Evolutionary conservation across 2,329 filamentous ascomycete genomes (phyloP).

Genomic region (Claviceps africana): DNA sequence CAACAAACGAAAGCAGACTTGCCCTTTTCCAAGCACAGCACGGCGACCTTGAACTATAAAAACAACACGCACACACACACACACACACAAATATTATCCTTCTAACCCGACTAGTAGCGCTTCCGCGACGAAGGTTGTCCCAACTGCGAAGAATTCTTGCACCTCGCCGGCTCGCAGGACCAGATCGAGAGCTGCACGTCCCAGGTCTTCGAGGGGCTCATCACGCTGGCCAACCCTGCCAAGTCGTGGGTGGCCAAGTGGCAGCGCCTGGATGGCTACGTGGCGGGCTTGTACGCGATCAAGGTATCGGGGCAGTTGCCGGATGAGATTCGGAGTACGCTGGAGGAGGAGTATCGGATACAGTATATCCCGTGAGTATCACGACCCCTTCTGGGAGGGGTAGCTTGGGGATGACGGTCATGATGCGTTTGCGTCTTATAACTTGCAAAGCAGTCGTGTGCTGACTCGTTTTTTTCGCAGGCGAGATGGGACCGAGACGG

Average conservation of each 20-base stretch:
- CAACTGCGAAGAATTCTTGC: conserved; percentile 89
- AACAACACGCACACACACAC: too few species aligned
- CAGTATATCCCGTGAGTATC: conserved; percentile 52
- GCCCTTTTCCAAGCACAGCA: too few species aligned
- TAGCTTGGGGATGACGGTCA: too few species aligned
- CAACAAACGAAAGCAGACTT: too few species aligned
- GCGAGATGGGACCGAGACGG: conserved; percentile 41
- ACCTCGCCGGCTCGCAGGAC: conserved; percentile 65
- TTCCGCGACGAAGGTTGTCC: conserved; percentile 84
- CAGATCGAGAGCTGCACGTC: conserved; percentile 86
- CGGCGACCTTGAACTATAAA: too few species aligned
- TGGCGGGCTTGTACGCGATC: conserved; percentile 80
- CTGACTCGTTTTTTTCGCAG: conserved; percentile 20
- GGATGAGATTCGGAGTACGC: conserved; percentile 45
- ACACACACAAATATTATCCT: too few species aligned
- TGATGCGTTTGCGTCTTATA: too few species aligned
- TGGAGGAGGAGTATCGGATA: conserved; percentile 50
- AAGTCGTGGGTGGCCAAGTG: conserved; percentile 93
- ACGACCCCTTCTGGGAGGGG: conserved; percentile 12
- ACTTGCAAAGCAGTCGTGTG: neutral
- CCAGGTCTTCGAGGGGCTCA: conserved; percentile 86
- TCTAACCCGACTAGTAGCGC: conserved; percentile 37
- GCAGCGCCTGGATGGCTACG: conserved; percentile 81
- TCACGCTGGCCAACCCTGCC: conserved; percentile 69
- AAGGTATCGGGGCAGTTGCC: conserved; percentile 78